These are phyloP conservation scores for Puccinia polysora DNA, from an alignment of 1,284 basidiomycete species.

Conservation along the genomic window DNA sequence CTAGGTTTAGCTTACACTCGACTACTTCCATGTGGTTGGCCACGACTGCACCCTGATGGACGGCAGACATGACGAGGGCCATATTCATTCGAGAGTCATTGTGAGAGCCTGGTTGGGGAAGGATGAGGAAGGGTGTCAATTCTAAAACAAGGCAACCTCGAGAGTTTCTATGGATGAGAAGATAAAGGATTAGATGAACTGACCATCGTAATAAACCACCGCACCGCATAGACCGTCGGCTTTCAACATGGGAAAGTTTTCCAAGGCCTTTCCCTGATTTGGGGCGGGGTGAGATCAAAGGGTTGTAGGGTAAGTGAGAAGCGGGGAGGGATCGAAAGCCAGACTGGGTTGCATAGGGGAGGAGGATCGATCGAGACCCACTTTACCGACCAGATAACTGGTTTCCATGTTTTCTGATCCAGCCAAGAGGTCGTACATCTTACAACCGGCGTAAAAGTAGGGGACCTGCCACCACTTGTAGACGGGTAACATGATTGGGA, in stretches of 20 bases:
- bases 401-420: slow-evolving; percentile 96
- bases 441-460: slow-evolving; percentile 92
- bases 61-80: slow-evolving; percentile 85
- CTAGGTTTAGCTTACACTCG: slow-evolving; percentile 49
- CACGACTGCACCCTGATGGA: slow-evolving; percentile 81
- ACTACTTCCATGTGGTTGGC: slow-evolving; percentile 89
- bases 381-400: slow-evolving; percentile 84
- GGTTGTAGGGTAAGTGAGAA: background rate
- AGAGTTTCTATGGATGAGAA: background rate
- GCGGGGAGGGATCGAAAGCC: background rate
- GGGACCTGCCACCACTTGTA: slow-evolving; percentile 97
- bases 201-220: slow-evolving; percentile 93
- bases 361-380: background rate
- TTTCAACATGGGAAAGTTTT: slow-evolving; percentile 95
- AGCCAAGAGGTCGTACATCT: slow-evolving; percentile 91
- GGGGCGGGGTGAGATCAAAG: background rate
- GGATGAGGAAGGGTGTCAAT: background rate
- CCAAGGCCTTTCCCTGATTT: slow-evolving; percentile 70
- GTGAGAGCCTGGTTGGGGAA: slow-evolving; percentile 81
- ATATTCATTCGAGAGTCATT: slow-evolving; percentile 99
- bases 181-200: slow-evolving; percentile 45
- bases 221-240: slow-evolving; percentile 86
- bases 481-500: slow-evolving; percentile 89
- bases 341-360: background rate
- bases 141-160: background rate